Conservation (phyloP, 2,329 filamentous ascomycete species). For the Juglanconis juglandina region DNA sequence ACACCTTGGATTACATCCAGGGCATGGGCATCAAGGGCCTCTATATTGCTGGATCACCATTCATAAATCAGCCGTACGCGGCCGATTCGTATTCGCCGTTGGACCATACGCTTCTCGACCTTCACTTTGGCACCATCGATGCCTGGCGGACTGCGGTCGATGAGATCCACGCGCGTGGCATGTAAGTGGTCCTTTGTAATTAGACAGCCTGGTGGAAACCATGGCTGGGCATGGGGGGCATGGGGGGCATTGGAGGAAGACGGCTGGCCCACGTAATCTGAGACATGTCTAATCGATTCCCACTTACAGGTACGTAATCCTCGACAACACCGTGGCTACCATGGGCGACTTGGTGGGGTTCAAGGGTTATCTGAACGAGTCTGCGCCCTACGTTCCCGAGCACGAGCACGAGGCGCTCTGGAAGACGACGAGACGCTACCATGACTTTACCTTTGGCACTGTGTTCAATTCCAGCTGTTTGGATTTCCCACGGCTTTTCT, state of each 20-base stretch:
- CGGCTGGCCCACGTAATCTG: too few relatives aligned
- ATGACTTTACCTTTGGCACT: conserved; percentile 54
- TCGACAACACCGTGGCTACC: conserved; percentile 64
- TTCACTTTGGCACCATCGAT: conserved; percentile 58
- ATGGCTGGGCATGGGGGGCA: too few relatives aligned
- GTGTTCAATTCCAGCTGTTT: conserved; percentile 48
- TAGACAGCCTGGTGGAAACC: background rate
- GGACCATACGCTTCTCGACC: conserved; percentile 61
- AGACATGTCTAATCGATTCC: background rate
- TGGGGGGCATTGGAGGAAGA: background rate
- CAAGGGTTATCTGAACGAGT: conserved; percentile 54
- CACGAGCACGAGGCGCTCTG: conserved; percentile 54
- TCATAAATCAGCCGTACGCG: conserved; percentile 64
- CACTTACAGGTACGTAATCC: conserved; percentile 31
- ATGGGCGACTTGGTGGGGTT: conserved; percentile 60
- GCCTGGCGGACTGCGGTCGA: conserved; percentile 55
- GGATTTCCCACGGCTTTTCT: conserved; percentile 56
- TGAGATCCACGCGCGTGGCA: conserved; percentile 57
- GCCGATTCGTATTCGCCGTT: conserved; percentile 56
- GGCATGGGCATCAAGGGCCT: conserved; percentile 63
- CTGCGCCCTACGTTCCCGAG: conserved; percentile 48
- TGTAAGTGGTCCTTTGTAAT: conserved; percentile 50
- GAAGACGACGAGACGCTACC: conserved; percentile 51
- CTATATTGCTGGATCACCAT: conserved; percentile 59
- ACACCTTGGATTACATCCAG: conserved; percentile 61